Base-by-base conservation (phyloP, 495 filamentous ascomycete genomes). In the Talaromyces liani region DNA sequence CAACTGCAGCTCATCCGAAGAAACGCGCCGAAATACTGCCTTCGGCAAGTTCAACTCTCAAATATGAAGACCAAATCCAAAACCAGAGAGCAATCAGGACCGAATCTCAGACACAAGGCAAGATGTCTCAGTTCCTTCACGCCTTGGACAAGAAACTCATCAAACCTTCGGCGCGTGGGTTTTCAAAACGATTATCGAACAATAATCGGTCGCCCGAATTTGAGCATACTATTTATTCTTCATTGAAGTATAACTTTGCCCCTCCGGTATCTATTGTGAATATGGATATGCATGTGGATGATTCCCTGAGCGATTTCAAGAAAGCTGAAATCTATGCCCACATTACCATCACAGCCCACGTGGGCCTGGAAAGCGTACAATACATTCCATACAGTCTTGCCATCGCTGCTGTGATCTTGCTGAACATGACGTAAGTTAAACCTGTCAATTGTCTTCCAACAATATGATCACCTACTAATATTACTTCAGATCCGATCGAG, bases 321-420 rank as follows among this genome's bases (percentile, higher is more conserved):
- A 33, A 65, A 7, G 51, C 63, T 39, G 68, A 66, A 20, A 33
- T 73, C n/a, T 71, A 65, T 63, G 41, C 66, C 10, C 67, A 68
- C 8, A 65, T 75, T 9, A 64, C 69, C 49, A 61, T 74, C 5
- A 62, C 64, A 49, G 68, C 61, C 24, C 70, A 74, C 65, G 66
- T 72, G 61, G 64, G 47, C 20, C 57, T 67, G 6, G 58, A 67
- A 20, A 59, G 60, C 14, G 66, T 18, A 60, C 70, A n/a, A 65
- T 72, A 65, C 24, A 53, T 54, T 45, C 67, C 47, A 58, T 53
- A 39, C 41, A 53, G 41, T 51, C 20, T 45, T 16, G 33, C 25
- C 49, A 36, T 64, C 31, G 45, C 63, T 60, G 34, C 60, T 25
- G 49, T 67, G 18, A 65, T 69, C 12, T 31, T 68, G 9, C 45